A percentile compares a stretch with the other conserved stretches of the same genome.
These are phyloP conservation scores for Rhytidiadelphus loreus DNA, from an alignment of 225 moss, liverwort and hornwort species.

Conservation along the genomic window DNA sequence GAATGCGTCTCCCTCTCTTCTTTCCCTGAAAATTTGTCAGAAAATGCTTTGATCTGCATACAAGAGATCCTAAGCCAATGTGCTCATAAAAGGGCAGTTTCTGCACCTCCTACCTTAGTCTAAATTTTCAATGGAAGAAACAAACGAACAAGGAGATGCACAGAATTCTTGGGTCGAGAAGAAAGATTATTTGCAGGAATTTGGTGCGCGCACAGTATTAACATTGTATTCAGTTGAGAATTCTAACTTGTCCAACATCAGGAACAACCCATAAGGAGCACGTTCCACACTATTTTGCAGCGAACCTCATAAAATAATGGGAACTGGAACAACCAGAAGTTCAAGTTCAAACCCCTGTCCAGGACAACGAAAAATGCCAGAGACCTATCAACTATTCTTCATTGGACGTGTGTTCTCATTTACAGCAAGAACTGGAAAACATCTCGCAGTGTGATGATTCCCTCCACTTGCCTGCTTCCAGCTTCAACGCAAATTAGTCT, in stretches of 20 bases:
- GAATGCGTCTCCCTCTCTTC: too few relatives aligned
- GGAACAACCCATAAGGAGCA: conserved; percentile 8
- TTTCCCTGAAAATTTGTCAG: too few relatives aligned
- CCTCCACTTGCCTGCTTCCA: conserved; percentile 87
- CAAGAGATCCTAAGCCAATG: too few relatives aligned
- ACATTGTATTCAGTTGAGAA: background rate
- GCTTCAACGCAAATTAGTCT: conserved; percentile 96
- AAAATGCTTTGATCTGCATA: too few relatives aligned
- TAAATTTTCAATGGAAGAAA: background rate
- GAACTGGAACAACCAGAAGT: conserved; percentile 21
- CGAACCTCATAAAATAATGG: conserved; percentile 21
- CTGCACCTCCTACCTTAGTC: too few relatives aligned
- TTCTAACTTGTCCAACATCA: background rate
- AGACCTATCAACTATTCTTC: background rate
- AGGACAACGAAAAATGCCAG: conserved; percentile 10
- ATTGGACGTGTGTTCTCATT: background rate
- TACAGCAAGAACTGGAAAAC: conserved; percentile 87
- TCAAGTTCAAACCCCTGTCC: conserved; percentile 16
- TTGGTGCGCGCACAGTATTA: background rate
- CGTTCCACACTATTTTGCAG: conserved; percentile 24
- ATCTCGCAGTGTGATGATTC: conserved; percentile 89
- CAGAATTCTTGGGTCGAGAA: background rate
- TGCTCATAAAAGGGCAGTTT: too few relatives aligned
- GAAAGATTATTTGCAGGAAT: background rate
- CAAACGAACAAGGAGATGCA: background rate